phyloP scores from a whole-genome alignment of 768 basidiomycete species.

The Tubosaeta sp. region DNA sequence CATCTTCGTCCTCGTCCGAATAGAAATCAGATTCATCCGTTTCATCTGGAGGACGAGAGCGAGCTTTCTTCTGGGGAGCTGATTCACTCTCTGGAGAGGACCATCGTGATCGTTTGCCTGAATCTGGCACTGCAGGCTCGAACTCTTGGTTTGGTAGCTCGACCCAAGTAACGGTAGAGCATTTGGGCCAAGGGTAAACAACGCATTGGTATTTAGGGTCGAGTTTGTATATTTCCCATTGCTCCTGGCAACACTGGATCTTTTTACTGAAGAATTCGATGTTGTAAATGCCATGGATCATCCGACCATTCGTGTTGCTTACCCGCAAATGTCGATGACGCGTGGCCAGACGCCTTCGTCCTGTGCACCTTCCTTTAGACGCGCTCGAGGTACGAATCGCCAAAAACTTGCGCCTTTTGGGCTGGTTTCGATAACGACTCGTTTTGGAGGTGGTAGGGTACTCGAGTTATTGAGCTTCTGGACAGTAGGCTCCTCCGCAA shows the following conservation, averaged over 20 bases:
- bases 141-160: conserved; percentile 9
- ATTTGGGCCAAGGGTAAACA: conserved; percentile 43
- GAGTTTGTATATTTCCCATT: conserved; percentile 85
- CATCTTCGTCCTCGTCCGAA: conserved; percentile 45
- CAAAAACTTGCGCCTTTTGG: conserved; percentile 55
- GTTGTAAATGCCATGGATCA: conserved; percentile 5
- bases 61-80: conserved; percentile 24
- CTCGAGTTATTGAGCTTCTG: conserved; percentile 42
- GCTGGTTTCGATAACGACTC: conserved; percentile 68
- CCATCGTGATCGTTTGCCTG: conserved; percentile 27
- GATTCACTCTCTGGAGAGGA: conserved; percentile 23
- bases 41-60: conserved; percentile 17
- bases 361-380: conserved; percentile 47
- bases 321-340: conserved; percentile 67
- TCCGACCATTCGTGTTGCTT: conserved; percentile 24
- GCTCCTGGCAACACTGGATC: conserved; percentile 59
- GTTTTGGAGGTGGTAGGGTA: conserved; percentile 55
- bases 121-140: conserved; percentile 6
- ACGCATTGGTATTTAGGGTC: conserved; percentile 70
- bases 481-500: conserved; percentile 36
- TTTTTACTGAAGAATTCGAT: conserved; percentile 36
- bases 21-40: conserved; percentile 21
- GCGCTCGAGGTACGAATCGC: conserved; percentile 76
- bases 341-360: conserved; percentile 75
- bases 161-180: conserved; percentile 20